These are phyloP conservation scores for Solanum okadae DNA, from an alignment of 257 asterid genomes.

Conservation along the genomic window DNA sequence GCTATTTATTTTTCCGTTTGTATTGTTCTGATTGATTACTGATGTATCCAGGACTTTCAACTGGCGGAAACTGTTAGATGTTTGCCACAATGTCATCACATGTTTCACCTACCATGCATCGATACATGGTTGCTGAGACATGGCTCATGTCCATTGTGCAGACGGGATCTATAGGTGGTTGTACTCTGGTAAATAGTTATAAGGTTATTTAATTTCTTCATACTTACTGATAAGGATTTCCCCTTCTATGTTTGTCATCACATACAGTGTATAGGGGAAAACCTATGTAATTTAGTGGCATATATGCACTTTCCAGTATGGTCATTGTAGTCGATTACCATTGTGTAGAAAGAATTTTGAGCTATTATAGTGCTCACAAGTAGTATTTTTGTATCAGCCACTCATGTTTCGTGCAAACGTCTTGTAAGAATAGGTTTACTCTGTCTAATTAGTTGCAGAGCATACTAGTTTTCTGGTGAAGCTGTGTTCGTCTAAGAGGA, in stretches of 20 bases:
- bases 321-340: constrained; percentile 24
- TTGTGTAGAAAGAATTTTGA: constrained; percentile 32
- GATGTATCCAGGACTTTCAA: constrained; percentile 48
- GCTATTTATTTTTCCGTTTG: background rate
- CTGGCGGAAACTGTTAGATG: constrained; percentile 62
- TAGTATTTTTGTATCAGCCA: background rate
- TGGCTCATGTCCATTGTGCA: constrained; percentile 76
- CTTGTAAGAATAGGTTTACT: background rate
- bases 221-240: constrained; percentile 16
- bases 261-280: constrained; percentile 12
- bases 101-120: constrained; percentile 74
- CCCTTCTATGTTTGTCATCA: constrained; percentile 12
- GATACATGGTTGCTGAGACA: constrained; percentile 78
- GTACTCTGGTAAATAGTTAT: constrained; percentile 9
- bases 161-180: constrained; percentile 54
- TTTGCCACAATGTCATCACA: constrained; percentile 67
- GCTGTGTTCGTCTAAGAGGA: background rate
- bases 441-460: background rate
- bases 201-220: constrained; percentile 24
- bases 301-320: constrained; percentile 14
- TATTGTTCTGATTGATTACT: background rate
- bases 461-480: background rate
- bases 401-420: background rate
- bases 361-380: background rate
- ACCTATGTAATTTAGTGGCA: constrained; percentile 19